A percentile compares a stretch with the other conserved stretches of the same genome.
phyloP scores from a whole-genome alignment of 2,329 filamentous ascomycete genomes.

The Blumeria graminis region DNA sequence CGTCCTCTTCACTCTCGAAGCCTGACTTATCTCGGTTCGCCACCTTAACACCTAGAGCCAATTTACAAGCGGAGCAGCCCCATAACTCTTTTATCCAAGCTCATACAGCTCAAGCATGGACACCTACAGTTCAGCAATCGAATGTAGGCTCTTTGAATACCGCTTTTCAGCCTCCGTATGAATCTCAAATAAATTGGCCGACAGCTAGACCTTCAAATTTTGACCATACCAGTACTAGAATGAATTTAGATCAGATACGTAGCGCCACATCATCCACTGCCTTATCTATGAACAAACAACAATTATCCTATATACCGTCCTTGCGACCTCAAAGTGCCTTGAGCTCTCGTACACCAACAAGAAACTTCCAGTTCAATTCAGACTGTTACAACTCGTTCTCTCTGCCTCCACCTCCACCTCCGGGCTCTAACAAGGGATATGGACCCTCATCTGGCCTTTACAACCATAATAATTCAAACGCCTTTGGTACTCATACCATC shows the following conservation, averaged over 20 bases:
- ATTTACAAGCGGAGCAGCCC: conserved; percentile 26
- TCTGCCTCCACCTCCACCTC: conserved; percentile 13
- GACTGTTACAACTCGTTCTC: conserved; percentile 28
- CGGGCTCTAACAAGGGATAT: background rate
- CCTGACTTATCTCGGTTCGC: conserved; percentile 32
- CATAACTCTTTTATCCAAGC: conserved; percentile 20
- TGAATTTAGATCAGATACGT: background rate
- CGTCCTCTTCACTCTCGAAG: conserved; percentile 28
- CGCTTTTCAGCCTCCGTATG: conserved; percentile 2
- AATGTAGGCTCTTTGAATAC: conserved; percentile 4
- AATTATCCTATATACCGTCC: conserved; percentile 6
- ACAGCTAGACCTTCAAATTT: conserved; percentile 11
- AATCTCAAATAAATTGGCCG: background rate
- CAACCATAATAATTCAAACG: background rate
- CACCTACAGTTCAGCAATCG: background rate
- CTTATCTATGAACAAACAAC: background rate
- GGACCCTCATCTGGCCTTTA: background rate
- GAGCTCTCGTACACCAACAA: conserved; percentile 21
- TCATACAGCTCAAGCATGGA: conserved; percentile 6
- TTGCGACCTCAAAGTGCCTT: conserved; percentile 14
- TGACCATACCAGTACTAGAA: conserved; percentile 9
- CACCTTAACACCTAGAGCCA: conserved; percentile 30
- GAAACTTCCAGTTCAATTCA: conserved; percentile 17
- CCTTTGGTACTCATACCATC: background rate
- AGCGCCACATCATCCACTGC: background rate